Percentiles rank a stretch among this genome's conserved stretches.
phyloP scores from a whole-genome alignment of 1,284 basidiomycete species.

The Singerocomus rubriflavus region DNA sequence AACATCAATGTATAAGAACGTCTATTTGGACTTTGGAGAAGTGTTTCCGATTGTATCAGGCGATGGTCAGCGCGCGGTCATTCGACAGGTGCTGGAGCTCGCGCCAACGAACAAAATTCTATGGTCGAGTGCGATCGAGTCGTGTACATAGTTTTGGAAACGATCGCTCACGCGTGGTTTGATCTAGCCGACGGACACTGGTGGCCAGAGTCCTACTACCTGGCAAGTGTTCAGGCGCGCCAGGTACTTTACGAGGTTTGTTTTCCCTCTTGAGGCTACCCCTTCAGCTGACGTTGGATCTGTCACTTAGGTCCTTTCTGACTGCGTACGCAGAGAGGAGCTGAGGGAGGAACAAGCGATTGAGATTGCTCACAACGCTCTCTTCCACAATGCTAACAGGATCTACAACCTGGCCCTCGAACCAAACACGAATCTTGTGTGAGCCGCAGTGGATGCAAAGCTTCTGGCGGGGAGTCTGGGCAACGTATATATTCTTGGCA shows the following conservation, averaged over 20 bases:
- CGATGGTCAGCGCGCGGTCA: constrained; percentile 55
- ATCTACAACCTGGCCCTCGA: constrained; percentile 28
- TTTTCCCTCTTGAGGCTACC: neutral
- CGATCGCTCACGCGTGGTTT: constrained; percentile 6
- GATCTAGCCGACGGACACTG: constrained; percentile 67
- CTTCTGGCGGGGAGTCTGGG: too few relatives aligned
- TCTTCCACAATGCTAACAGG: constrained; percentile 33
- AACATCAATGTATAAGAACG: constrained; percentile 64
- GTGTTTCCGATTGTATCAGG: constrained; percentile 68
- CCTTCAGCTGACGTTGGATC: neutral
- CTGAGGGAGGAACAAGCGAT: constrained; percentile 28
- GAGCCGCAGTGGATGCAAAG: neutral
- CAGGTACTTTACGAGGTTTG: constrained; percentile 55
- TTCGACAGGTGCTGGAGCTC: constrained; percentile 65
- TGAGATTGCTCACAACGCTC: constrained; percentile 24
- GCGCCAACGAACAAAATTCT: constrained; percentile 72
- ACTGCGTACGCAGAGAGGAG: constrained; percentile 21
- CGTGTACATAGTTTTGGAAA: neutral
- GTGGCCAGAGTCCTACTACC: constrained; percentile 74
- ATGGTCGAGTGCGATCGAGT: constrained; percentile 62
- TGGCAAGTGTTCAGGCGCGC: constrained; percentile 62
- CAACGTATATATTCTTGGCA: too few relatives aligned
- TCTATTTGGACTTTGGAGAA: constrained; percentile 76
- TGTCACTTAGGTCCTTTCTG: constrained; percentile 23
- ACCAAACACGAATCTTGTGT: constrained; percentile 21